Evolutionary conservation across 202 grass and related monocot species (phyloP), one percentile per base, ranked within the genome.

Genomic region (Sporobolus alterniflorus): DNA sequence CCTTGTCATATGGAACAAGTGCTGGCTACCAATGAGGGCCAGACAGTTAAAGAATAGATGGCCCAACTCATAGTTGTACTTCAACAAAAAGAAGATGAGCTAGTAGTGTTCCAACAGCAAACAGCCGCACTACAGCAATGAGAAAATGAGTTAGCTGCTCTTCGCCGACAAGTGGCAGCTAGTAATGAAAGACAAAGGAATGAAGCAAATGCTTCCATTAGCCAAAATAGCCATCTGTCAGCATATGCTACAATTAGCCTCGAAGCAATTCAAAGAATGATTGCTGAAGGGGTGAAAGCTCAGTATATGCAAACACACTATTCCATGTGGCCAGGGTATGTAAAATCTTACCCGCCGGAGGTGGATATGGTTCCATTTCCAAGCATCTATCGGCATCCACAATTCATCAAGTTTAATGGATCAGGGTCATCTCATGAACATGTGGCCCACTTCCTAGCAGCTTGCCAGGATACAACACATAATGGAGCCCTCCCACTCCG

Each of bases 361-460:
- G 31, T 82, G 0, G 68, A 82, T 16, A 25, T 73, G 11, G 44
- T 82, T 1, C 43, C 56, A 0, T 73, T 64, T 10, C 80, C 59
- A 0, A 65, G 16, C 0, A 74, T 65, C 0, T 83, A 83, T 3
- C 6, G 46, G 0, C 32, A 66, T 1, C 57, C 64, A 1, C 47
- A 79, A 3, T 79, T 79, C 9, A 79, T 13, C 5, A 67, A 67
- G 9, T 67, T 79, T 14, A 73, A 21, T 13, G 68, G 42, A 5
- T 21, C 15, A 0, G 68, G 21, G 0, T 73, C 56, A 0, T 68
- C 68, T 1, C 79, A 73, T 29, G 79, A 73, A 3, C 56, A 82
- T n/a, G 46, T 82, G 10, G 63, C 76, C 3, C 63, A 82, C 6
- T 82, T 82, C 16, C 5, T 74, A 1, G 57, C 59, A n/a, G 59